Base-by-base conservation (phyloP, 1,139 yeast genomes). In the Geotrichum bryndzae region DNA sequence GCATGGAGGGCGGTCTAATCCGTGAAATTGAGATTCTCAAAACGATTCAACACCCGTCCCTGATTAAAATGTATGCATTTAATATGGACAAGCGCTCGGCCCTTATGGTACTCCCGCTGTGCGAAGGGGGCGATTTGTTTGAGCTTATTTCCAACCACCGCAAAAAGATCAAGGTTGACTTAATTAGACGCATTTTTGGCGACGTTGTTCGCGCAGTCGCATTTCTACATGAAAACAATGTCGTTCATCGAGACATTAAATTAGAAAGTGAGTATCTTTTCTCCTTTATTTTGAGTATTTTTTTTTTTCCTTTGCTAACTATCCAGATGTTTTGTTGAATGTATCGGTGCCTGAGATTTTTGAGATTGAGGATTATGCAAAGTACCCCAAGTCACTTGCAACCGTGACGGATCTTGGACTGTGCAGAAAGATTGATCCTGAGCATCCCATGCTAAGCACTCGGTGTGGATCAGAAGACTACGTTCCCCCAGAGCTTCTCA, bases 401-500 rank as follows among this genome's bases (percentile, higher is more conserved):
- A 86, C 88, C 48, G 73, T 94, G 53, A 87, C 96, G 0, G 99
- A 94, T 76, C 86, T 94, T 74, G 99, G 99, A 0, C 80, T 94
- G 33, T 87, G 96, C 15, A 86, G 90, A 68, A 77, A 79, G 60
- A 80, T 92, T 25, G 83, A 81, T 56, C 81, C 82, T 1, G 78
- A 76, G 0, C 79, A 82, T 65, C 90, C 91, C 51, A 68, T 87
- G 62, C 79, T 95, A 35, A 80, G 87, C 1, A 92, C 98, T 0
- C 77, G 98, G 63, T 94, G 99, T 74, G 99, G 99, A 0, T 88
- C 96, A 0, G 97, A 90, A 66, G 98, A 94, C 73, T 94, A 94
- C 68, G 96, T 94, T 1, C 86, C 97, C 0, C 99, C 98, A 0
- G 99, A 94, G 72, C 77, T 94, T 46, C 77, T 94, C 52, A 84